Evolutionary conservation across 164 flowering plant species (phyloP), one percentile per base, ranked within the genome.

Genomic region (Euptelea pleiosperma): DNA sequence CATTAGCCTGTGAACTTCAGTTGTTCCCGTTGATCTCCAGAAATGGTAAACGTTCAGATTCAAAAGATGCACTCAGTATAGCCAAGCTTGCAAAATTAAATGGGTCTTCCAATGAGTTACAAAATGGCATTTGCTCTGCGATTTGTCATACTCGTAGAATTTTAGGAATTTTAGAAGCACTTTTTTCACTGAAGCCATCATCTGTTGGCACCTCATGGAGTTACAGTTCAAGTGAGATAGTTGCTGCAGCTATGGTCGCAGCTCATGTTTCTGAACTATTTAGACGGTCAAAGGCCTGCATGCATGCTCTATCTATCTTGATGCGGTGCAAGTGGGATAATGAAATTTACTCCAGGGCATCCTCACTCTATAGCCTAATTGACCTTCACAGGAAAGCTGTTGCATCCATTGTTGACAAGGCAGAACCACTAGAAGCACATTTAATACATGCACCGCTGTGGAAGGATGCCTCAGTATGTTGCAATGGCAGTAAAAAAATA

Each of bases 161-260:
- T 53, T 72, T 92, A 61, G 73, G 90, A 56, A 87, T 92, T 69
- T 63, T 92, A 44, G 98, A 89, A 76, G 92, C 96, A 3, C 84
- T 87, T 25, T 92, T 92, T 69, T 84, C 87, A 12, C 60, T 89
- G 69, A 87, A 87, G 61, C 96, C 98, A 40, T 92, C 98, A 62
- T 81, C 96, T 19, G 68, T 92, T 57, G 96, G 98, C 43, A 85
- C 95, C 10, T 75, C 89, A 25, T 92, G 98, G 96, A 79, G 96
- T 66, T 87, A 77, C 70, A 84, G 95, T 67, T 89, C 98, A 66
- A 92, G 81, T 74, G 98, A 92, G 71, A 89, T 92, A 51, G 87
- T 92, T 52, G 98, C 96, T 58, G 96, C 96, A 35, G 98, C 96
- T 52, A 89, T 92, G 98, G 98, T 92, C 60, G 96, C 98, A 33